phyloP scores from a whole-genome alignment of 2,329 filamentous ascomycete species.

The Nemania diffusa region DNA sequence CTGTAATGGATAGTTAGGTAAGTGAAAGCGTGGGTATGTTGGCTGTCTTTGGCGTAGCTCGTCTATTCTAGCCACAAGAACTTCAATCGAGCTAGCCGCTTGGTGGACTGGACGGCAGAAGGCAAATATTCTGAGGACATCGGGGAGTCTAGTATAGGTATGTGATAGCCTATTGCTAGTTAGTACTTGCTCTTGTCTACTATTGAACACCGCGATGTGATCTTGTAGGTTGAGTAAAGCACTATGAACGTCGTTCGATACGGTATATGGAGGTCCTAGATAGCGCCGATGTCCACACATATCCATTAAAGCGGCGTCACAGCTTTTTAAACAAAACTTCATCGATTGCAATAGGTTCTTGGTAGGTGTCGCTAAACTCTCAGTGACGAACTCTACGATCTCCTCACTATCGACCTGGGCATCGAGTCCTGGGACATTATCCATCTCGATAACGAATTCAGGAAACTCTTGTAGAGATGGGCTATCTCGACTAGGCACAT shows the following conservation, averaged over 20 bases:
- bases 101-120: constrained; percentile 66
- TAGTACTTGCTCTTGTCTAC: constrained; percentile 59
- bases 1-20: constrained; percentile 64
- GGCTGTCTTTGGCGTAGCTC: constrained; percentile 57
- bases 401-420: constrained; percentile 41
- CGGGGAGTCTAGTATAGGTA: constrained; percentile 59
- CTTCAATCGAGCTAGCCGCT: constrained; percentile 59
- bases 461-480: background rate
- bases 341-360: constrained; percentile 59
- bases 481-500: background rate
- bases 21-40: constrained; percentile 55
- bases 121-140: constrained; percentile 64
- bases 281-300: constrained; percentile 61
- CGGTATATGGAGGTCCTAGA: constrained; percentile 56
- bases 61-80: constrained; percentile 59
- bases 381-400: constrained; percentile 42
- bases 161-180: constrained; percentile 57
- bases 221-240: constrained; percentile 55
- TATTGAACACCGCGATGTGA: constrained; percentile 59
- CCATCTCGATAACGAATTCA: constrained; percentile 53
- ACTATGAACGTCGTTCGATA: constrained; percentile 56
- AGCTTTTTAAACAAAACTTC: constrained; percentile 56
- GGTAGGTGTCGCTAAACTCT: constrained; percentile 58
- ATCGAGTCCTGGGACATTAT: constrained; percentile 33
- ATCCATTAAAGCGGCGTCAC: constrained; percentile 65